phyloP scores from a whole-genome alignment of 2,329 filamentous ascomycete species.

The Aspergillus alliaceus region DNA sequence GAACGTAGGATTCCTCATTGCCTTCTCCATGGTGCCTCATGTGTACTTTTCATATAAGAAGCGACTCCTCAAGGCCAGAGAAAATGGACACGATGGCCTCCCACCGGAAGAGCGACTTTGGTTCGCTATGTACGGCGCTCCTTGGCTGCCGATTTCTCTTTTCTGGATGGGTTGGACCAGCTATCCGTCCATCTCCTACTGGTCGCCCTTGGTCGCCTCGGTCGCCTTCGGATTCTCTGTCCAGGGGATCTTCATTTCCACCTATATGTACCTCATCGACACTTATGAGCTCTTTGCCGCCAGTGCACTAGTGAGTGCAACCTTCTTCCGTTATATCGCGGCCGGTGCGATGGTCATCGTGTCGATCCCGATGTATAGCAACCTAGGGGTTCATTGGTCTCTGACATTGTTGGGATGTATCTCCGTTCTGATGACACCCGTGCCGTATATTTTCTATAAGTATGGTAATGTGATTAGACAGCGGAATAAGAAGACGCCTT shows the following conservation, averaged over 20 bases:
- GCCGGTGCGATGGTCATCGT: conserved; percentile 37
- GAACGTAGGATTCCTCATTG: conserved; percentile 42
- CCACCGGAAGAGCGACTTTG: conserved; percentile 56
- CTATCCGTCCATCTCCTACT: conserved; percentile 46
- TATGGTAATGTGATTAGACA: conserved; percentile 15
- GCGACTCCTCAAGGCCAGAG: conserved; percentile 31
- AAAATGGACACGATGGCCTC: conserved; percentile 37
- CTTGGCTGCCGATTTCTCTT: conserved; percentile 51
- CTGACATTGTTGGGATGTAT: conserved; percentile 42
- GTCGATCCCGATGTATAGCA: conserved; percentile 38
- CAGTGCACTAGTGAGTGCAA: conserved; percentile 44
- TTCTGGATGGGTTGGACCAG: conserved; percentile 62
- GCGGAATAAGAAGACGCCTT: conserved; percentile 10
- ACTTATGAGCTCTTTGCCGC: conserved; percentile 54
- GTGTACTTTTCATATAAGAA: conserved; percentile 31
- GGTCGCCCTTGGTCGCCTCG: conserved; percentile 51
- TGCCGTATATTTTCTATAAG: conserved; percentile 46
- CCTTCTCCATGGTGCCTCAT: conserved; percentile 43
- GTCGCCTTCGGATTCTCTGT: conserved; percentile 54
- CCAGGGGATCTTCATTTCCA: conserved; percentile 50
- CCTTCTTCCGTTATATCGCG: conserved; percentile 40
- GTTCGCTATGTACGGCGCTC: conserved; percentile 53
- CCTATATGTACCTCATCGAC: conserved; percentile 59
- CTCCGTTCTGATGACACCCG: conserved; percentile 37
- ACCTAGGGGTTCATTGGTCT: conserved; percentile 41